These are phyloP conservation scores for Elongisporangium anandrum DNA, from an alignment of 352 stramenopile species.

Conservation along the genomic window DNA sequence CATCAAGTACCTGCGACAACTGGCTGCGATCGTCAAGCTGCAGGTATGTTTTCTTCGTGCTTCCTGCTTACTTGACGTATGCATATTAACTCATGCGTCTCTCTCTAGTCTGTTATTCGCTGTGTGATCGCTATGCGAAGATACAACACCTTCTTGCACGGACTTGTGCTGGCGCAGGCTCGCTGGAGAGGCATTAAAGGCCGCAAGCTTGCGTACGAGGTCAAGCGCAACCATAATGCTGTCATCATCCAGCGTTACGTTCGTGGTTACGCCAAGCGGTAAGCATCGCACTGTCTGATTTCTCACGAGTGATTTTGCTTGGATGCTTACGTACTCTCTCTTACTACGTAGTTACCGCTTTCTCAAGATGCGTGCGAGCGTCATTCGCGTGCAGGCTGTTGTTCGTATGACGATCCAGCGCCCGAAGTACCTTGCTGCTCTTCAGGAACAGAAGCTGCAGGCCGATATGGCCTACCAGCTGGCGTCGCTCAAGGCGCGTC, in stretches of 20 bases:
- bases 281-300: constrained; percentile 1
- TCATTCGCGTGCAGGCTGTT: constrained; percentile 73
- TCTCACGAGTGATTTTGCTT: not conserved
- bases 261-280: constrained; percentile 64
- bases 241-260: constrained; percentile 83
- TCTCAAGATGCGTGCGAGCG: constrained; percentile 56
- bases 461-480: constrained; percentile 86
- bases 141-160: constrained; percentile 80
- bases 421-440: constrained; percentile 66
- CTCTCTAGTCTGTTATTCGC: constrained; percentile 57
- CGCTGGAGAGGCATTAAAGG: constrained; percentile 68
- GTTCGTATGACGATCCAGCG: constrained; percentile 82
- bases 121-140: constrained; percentile 80
- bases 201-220: constrained; percentile 55
- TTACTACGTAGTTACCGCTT: constrained; percentile 31
- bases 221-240: constrained; percentile 80
- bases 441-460: constrained; percentile 79
- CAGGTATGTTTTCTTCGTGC: constrained; percentile 21
- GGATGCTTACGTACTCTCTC: not conserved
- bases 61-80: too few species aligned
- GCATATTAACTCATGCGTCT: not conserved
- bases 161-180: constrained; percentile 55
- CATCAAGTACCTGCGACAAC: constrained; percentile 72
- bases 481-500: constrained; percentile 66
- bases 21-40: constrained; percentile 78